Evolutionary conservation across 2,329 filamentous ascomycete species (phyloP), one percentile per base, ranked within the genome.

Genomic region (Karstenula rhodostoma): DNA sequence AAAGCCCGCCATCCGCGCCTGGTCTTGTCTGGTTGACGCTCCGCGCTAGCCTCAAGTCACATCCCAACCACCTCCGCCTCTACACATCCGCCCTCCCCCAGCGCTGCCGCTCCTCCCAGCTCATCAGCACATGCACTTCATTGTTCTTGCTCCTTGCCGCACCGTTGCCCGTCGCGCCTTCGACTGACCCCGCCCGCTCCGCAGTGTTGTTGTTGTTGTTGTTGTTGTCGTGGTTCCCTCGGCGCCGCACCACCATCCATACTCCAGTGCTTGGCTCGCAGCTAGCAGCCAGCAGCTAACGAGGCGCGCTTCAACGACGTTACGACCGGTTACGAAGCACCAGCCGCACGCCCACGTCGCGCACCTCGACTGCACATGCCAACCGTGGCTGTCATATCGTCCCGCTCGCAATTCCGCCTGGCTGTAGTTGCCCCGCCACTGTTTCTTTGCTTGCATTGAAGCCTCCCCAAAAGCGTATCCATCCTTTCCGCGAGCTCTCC

Each of bases 11-110:
- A 35, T 71, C 78, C 77, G 77, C 74, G 74, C 78, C 29, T n/a
- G n/a, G 77, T 78, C 73, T 64, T 44, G 66, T 59, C 66, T 72
- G 73, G 71, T 74, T 72, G 73, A 73, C 68, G 70, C 68, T 68
- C 64, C 58, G 68, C 72, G 67, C 76, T 77, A 78, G 77, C 73
- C 70, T 67, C 69, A 67, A 65, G 64, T 67, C 69, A 67, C 72
- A 75, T 78, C 76, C 77, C 76, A 79, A 78, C 77, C 76, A 77
- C 77, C 76, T 76, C 73, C 73, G 72, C 76, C 70, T 73, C 73
- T 73, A 75, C 71, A 73, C 74, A 70, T 72, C 71, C 72, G 72
- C 72, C 70, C 70, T 72, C 73, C 73, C 69, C 63, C 68, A 63
- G 57, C 67, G 64, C 60, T 64, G 54, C 66, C 64, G 66, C 55